phyloP scores from a whole-genome alignment of 441 rosid genomes.

The Mallotus repandus region DNA sequence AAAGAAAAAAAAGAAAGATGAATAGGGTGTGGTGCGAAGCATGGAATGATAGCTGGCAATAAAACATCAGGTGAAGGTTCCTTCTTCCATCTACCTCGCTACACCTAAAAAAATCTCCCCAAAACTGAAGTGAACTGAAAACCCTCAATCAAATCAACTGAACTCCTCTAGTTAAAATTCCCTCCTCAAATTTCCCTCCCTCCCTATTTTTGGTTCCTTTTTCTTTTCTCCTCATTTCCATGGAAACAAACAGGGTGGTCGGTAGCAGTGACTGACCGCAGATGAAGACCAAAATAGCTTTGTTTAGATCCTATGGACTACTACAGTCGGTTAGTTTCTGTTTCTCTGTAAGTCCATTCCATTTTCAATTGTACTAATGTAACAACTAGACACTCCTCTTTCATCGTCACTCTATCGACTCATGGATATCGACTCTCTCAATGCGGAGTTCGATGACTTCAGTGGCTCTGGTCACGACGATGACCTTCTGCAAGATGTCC shows the following conservation, averaged over 20 bases:
- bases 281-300: too few species aligned
- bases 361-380: background rate
- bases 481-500: constrained; percentile 12
- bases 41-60: background rate
- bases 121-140: background rate
- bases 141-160: constrained; percentile 4
- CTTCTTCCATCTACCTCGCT: background rate
- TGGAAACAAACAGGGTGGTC: background rate
- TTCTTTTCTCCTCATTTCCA: background rate
- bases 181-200: background rate
- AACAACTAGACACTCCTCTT: background rate
- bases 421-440: constrained; percentile 31
- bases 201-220: background rate
- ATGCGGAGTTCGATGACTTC: constrained; percentile 24
- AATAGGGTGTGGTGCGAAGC: background rate
- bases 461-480: constrained; percentile 19
- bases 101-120: background rate
- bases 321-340: constrained; percentile 13
- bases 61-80: background rate
- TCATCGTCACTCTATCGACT: background rate
- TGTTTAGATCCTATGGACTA: background rate
- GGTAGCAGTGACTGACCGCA: background rate
- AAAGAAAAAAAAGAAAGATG: background rate
- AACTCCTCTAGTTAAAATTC: too few species aligned
- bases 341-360: background rate